Conservation (phyloP, 1,284 basidiomycete genomes). For the Kwoniella shivajii region DNA sequence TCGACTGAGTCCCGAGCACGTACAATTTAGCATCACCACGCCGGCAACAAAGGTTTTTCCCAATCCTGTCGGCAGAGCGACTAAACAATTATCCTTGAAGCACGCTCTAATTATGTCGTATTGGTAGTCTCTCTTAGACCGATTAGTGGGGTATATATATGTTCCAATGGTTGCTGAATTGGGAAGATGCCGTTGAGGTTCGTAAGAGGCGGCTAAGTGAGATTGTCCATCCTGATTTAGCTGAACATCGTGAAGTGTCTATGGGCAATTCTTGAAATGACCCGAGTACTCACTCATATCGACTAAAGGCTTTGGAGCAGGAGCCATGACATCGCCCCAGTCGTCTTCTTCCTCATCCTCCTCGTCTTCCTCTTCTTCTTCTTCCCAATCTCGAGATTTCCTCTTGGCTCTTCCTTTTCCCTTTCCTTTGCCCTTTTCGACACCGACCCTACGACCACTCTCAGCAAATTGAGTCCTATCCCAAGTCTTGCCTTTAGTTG, state of each 20-base stretch:
- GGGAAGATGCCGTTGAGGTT: constrained; percentile 73
- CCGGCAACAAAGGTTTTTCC: constrained; percentile 99
- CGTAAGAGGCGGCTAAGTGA: constrained; percentile 36
- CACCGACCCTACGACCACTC: constrained; percentile 64
- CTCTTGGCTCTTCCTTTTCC: constrained; percentile 30
- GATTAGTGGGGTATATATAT: constrained; percentile 92
- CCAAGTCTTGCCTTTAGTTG: constrained; percentile 68
- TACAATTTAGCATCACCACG: constrained; percentile 92
- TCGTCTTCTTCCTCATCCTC: constrained; percentile 53
- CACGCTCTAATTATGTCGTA: constrained; percentile 87
- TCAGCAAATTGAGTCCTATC: constrained; percentile 81
- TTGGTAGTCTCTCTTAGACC: constrained; percentile 88
- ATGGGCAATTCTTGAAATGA: neutral
- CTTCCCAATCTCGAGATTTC: constrained; percentile 37
- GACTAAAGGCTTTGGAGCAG: constrained; percentile 75
- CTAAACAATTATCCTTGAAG: constrained; percentile 91
- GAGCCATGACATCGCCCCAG: constrained; percentile 70
- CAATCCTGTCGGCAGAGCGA: constrained; percentile 91
- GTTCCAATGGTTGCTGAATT: constrained; percentile 77
- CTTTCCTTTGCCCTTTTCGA: constrained; percentile 44
- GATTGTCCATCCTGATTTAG: neutral
- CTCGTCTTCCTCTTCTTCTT: constrained; percentile 56
- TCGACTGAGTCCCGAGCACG: constrained; percentile 34
- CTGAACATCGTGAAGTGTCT: neutral
- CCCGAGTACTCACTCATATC: constrained; percentile 42